phyloP scores from a whole-genome alignment of 768 basidiomycete genomes.

The Sporobolomyces roseus region DNA sequence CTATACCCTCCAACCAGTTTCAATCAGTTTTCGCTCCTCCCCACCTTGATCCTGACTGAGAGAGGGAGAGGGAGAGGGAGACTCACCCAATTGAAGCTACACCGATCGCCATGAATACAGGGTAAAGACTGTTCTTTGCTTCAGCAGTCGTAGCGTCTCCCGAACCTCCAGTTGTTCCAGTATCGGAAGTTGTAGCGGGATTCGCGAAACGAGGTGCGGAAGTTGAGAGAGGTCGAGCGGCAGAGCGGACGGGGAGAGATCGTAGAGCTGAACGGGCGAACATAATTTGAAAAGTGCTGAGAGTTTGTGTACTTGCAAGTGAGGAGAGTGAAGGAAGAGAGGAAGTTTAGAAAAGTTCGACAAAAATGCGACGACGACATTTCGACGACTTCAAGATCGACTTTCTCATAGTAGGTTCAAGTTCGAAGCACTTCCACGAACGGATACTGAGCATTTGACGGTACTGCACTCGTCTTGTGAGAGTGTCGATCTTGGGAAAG shows the following conservation, averaged over 20 bases:
- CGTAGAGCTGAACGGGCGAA: background rate
- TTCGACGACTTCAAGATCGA: background rate
- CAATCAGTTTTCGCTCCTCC: background rate
- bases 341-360: background rate
- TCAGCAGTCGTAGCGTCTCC: slow-evolving; percentile 5
- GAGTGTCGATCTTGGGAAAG: no score
- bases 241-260: background rate
- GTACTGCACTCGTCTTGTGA: no score
- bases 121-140: slow-evolving; percentile 7
- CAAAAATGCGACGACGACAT: background rate
- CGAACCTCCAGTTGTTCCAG: slow-evolving; percentile 2
- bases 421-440: no score
- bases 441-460: no score
- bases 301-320: background rate
- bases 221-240: background rate
- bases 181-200: slow-evolving; percentile 4
- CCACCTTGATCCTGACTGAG: background rate
- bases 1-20: background rate
- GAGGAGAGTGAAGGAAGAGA: background rate
- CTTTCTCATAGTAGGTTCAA: background rate
- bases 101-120: slow-evolving; percentile 16
- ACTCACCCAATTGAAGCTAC: slow-evolving; percentile 6
- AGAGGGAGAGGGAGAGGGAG: no score
- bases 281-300: background rate
- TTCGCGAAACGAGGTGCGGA: slow-evolving; percentile 1